Percentiles rank a stretch among this genome's conserved stretches.
Evolutionary conservation across 331 rosid genomes (phyloP).

Genomic region (Quercus lobata): DNA sequence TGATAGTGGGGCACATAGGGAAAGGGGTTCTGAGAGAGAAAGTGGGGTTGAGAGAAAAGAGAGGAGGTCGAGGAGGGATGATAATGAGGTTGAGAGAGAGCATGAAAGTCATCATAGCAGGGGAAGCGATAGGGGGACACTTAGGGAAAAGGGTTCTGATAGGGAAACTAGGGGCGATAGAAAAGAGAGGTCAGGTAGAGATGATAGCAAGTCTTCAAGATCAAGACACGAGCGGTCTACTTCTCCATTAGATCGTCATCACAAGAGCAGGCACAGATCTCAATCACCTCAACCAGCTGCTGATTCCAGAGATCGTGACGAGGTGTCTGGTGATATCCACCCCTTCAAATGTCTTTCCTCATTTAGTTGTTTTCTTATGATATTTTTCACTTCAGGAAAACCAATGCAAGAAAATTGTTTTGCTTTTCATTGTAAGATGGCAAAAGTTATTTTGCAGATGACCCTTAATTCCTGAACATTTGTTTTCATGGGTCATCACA

Average conservation of each 20-base stretch:
- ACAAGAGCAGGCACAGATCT: constrained; percentile 56
- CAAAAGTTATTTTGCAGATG: too few species aligned
- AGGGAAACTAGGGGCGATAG: constrained; percentile 39
- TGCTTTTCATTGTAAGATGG: too few species aligned
- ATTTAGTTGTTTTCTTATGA: background rate
- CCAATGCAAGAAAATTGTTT: too few species aligned
- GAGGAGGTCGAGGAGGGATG: constrained; percentile 16
- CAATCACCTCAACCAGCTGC: constrained; percentile 45
- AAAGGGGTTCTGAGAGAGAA: constrained; percentile 28
- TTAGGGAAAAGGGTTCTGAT: constrained; percentile 48
- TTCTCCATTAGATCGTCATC: constrained; percentile 49
- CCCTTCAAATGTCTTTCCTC: constrained; percentile 24
- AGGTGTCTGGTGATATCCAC: constrained; percentile 97
- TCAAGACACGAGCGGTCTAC: constrained; percentile 54
- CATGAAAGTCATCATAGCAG: constrained; percentile 15
- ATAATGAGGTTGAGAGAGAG: constrained; percentile 23
- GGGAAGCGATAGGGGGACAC: constrained; percentile 7
- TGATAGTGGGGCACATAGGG: constrained; percentile 19
- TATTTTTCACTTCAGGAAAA: background rate
- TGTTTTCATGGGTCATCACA: too few species aligned
- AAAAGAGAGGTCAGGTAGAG: constrained; percentile 49
- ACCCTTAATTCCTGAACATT: too few species aligned
- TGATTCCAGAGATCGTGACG: constrained; percentile 56
- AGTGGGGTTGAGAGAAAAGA: constrained; percentile 31
- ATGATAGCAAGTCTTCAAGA: constrained; percentile 44